Percentiles rank a stretch among this genome's conserved stretches.
phyloP scores from a whole-genome alignment of 2,329 filamentous ascomycete species.

The Fusarium palustre region DNA sequence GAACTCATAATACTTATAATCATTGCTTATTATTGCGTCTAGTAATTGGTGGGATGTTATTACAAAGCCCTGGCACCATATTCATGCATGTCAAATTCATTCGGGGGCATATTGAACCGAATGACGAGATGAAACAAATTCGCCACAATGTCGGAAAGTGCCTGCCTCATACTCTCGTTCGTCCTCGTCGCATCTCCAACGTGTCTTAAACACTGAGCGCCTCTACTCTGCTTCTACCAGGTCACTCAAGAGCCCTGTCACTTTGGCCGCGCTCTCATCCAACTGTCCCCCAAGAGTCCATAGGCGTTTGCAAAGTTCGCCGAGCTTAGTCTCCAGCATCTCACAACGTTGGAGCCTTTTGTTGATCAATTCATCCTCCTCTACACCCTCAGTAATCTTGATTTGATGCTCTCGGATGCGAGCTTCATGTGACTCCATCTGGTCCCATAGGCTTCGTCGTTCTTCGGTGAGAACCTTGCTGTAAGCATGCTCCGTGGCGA shows the following conservation, averaged over 20 bases:
- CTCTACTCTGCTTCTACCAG: background rate
- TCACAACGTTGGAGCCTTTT: background rate
- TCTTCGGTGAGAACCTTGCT: background rate
- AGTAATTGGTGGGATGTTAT: background rate
- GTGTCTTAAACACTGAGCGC: background rate
- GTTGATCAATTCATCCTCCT: background rate
- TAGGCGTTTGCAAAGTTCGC: background rate
- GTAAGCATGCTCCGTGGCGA: background rate
- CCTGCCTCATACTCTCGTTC: rapidly evolving
- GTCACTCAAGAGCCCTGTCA: background rate
- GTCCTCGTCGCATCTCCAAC: rapidly evolving
- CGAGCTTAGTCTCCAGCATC: background rate
- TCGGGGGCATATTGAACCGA: background rate
- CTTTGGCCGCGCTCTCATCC: background rate
- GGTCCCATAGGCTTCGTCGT: background rate
- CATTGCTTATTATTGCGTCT: background rate
- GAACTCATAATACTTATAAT: background rate
- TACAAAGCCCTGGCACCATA: background rate
- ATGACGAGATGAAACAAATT: too few species aligned
- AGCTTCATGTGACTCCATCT: background rate
- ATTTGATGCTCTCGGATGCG: background rate
- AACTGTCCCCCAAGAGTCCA: background rate
- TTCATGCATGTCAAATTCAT: background rate
- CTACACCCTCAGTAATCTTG: background rate
- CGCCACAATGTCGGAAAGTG: background rate